Evolutionary conservation across 495 filamentous ascomycete species (phyloP).

Genomic region (Lasiosphaeria hispida): DNA sequence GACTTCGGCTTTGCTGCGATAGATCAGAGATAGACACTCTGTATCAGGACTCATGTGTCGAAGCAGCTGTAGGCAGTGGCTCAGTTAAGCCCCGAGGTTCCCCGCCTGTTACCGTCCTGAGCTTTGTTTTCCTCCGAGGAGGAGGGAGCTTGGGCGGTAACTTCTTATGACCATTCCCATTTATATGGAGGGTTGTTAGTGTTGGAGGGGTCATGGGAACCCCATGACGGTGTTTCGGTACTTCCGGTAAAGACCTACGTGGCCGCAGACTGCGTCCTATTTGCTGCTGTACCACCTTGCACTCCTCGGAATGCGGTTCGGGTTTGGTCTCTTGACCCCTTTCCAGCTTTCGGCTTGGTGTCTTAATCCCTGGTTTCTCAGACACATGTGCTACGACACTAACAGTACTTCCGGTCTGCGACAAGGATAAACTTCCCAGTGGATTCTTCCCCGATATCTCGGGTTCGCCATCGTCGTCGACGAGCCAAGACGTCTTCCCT

Average conservation of each 20-base stretch:
- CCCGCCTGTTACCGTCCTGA: conserved; percentile 25
- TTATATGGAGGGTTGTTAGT: conserved; percentile 26
- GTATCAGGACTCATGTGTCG: conserved; percentile 16
- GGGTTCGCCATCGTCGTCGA: conserved; percentile 42
- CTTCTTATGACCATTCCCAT: conserved; percentile 41
- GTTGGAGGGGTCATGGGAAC: conserved; percentile 37
- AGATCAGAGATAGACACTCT: background rate
- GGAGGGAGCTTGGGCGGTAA: conserved; percentile 55
- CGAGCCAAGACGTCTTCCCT: conserved; percentile 78
- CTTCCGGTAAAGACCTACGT: conserved; percentile 44
- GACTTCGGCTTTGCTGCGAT: no score
- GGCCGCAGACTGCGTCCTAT: conserved; percentile 31
- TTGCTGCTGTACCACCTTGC: conserved; percentile 6
- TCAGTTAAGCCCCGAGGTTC: conserved; percentile 8
- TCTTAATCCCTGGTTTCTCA: conserved; percentile 83
- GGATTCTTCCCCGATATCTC: conserved; percentile 45
- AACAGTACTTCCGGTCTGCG: conserved; percentile 52
- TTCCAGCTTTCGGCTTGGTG: conserved; percentile 65
- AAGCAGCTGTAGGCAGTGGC: conserved; percentile 6
- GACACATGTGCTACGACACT: conserved; percentile 75
- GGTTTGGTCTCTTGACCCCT: conserved; percentile 16
- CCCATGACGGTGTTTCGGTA: conserved; percentile 48
- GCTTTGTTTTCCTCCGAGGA: conserved; percentile 46
- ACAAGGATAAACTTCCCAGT: conserved; percentile 48
- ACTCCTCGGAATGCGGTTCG: conserved; percentile 3